Base-by-base conservation (phyloP, 2,329 filamentous ascomycete species). In the Didymellaceae sp. region DNA sequence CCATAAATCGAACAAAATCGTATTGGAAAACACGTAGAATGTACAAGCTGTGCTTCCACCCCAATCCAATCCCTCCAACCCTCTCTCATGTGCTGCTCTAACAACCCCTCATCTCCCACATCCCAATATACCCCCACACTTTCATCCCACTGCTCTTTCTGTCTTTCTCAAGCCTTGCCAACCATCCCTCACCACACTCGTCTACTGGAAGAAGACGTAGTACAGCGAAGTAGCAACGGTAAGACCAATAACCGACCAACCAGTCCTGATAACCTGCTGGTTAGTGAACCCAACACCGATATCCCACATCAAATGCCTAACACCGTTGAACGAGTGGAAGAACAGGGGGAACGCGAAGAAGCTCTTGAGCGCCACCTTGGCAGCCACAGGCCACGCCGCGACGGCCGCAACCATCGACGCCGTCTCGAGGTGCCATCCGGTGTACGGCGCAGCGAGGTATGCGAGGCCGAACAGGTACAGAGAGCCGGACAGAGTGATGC, bases 401-500 rank as follows among this genome's bases (percentile, higher is more conserved):
- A 90, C 86, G 18, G 82, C 78, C 25, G 85, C 85, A 6, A 85
- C 86, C 65, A 90, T 72, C 17, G 79, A 82, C 17, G 82, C 82
- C 21, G 79, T 83, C 72, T 88, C 86, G 43, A 90, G 73, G 68
- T 89, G 84, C 82, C 83, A 86, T 59, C 87, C 92, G 45, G 90
- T 75, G 33, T 88, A 76, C 5, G 92, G 92, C 0, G 91, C 86
- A 59, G 83, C 83, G 55, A 96, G 87, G 81, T 97, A 97, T 45
- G 87, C 84, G 60, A 86, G 75, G 57, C 88, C 86, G 80, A 90
- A 96, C 72, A 85, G 75, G 82, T 97, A 97, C 57, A 96, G 81
- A 40, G 80, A 76, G 58, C 87, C 89, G 53, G 86, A 87, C 61
- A 95, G 82, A 53, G 81, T 75, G 69, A 82, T 77, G 66, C 90